phyloP scores from a whole-genome alignment of 2,329 filamentous ascomycete species.

The Emmonsia crescens region DNA sequence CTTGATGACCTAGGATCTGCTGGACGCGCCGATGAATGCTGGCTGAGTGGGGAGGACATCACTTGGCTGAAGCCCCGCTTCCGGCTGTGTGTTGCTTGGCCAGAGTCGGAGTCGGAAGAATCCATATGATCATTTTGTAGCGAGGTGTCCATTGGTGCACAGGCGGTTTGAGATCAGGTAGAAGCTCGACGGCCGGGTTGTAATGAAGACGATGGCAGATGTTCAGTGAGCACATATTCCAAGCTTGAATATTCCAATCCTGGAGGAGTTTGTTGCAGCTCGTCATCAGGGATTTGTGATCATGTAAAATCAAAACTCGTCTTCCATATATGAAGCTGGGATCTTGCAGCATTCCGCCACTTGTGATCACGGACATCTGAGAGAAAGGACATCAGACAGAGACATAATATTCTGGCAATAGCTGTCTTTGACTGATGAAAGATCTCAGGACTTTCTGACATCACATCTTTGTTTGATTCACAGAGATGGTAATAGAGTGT shows the following conservation, averaged over 20 bases:
- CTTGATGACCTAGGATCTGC: background rate
- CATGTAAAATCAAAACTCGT: slow-evolving; percentile 15
- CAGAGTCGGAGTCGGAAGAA: slow-evolving; percentile 12
- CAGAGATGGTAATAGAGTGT: slow-evolving; percentile 21
- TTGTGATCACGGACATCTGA: slow-evolving; percentile 14
- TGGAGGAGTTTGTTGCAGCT: slow-evolving; percentile 13
- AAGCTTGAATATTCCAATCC: slow-evolving; percentile 12
- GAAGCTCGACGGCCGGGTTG: slow-evolving; percentile 9
- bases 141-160: slow-evolving; percentile 9
- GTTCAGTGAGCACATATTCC: slow-evolving; percentile 11
- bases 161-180: slow-evolving; percentile 13
- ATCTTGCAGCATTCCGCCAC: slow-evolving; percentile 15
- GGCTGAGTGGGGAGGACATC: slow-evolving; percentile 13
- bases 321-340: slow-evolving; percentile 14
- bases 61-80: slow-evolving; percentile 19
- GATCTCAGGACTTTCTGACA: slow-evolving; percentile 8
- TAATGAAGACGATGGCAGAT: slow-evolving; percentile 16
- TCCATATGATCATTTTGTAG: background rate
- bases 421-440: slow-evolving; percentile 13
- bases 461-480: slow-evolving; percentile 17
- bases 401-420: slow-evolving; percentile 16
- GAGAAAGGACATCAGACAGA: slow-evolving; percentile 18
- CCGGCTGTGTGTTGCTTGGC: slow-evolving; percentile 9
- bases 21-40: slow-evolving; percentile 5
- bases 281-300: slow-evolving; percentile 14